Percentiles rank a stretch among this genome's conserved stretches.
Evolutionary conservation across 257 asterid genomes (phyloP).

Genomic region (Jasminum sambac): DNA sequence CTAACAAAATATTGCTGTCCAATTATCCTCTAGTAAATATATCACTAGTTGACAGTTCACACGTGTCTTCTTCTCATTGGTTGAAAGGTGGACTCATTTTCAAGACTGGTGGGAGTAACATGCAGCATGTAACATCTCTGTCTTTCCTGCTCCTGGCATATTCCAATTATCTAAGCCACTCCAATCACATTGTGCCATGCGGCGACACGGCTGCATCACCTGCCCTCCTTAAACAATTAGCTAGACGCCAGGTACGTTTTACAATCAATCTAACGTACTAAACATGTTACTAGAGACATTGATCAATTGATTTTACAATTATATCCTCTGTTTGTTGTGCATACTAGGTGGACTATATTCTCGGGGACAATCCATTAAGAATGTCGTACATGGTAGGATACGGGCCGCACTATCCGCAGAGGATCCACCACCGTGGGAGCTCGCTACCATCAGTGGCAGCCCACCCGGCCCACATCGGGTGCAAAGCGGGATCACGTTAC

Average conservation of each 20-base stretch:
- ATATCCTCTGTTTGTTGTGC: neutral
- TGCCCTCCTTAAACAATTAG: conserved; percentile 68
- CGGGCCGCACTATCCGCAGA: conserved; percentile 60
- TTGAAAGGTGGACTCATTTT: conserved; percentile 60
- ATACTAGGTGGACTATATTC: conserved; percentile 77
- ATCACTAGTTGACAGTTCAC: neutral
- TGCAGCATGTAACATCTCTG: conserved; percentile 92
- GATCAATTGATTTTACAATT: neutral
- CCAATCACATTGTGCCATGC: conserved; percentile 77
- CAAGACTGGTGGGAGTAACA: conserved; percentile 87
- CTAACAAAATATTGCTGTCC: neutral
- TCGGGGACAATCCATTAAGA: conserved; percentile 79
- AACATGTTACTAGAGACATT: neutral
- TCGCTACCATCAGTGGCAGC: conserved; percentile 57
- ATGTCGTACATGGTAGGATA: conserved; percentile 93
- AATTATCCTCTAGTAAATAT: neutral
- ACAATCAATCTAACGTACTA: neutral
- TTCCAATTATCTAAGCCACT: conserved; percentile 82
- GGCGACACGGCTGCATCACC: conserved; percentile 66
- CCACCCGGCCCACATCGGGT: conserved; percentile 61
- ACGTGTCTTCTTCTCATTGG: neutral
- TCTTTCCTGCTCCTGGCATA: conserved; percentile 76
- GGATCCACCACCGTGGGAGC: conserved; percentile 84
- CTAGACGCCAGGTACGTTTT: conserved; percentile 71
- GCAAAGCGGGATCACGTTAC: conserved; percentile 66